These are phyloP conservation scores for Xanthoparmelia taractica DNA, from an alignment of 495 filamentous ascomycete species.

Conservation along the genomic window DNA sequence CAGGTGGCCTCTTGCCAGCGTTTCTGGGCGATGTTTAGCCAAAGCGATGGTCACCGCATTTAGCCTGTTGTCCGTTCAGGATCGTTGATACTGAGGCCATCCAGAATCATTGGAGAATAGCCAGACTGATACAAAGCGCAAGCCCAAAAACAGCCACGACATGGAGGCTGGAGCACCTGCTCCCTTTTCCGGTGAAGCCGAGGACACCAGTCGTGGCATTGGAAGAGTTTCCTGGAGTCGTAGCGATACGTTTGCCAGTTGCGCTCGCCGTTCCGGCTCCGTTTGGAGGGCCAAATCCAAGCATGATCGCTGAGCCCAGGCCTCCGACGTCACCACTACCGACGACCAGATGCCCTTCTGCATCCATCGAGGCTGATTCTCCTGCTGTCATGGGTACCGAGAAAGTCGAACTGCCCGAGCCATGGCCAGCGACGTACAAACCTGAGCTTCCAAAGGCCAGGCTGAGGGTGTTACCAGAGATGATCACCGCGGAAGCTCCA, in stretches of 20 bases:
- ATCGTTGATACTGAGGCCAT: too few species aligned
- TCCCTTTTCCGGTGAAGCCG: too few species aligned
- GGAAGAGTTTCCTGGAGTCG: background rate
- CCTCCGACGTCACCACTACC: background rate
- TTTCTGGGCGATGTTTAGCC: too few species aligned
- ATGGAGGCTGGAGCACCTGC: too few species aligned
- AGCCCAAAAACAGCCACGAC: too few species aligned
- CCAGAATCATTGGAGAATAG: too few species aligned
- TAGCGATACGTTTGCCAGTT: too few species aligned
- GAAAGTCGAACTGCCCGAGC: background rate
- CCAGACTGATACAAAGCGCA: too few species aligned
- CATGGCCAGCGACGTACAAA: background rate
- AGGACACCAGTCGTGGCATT: background rate
- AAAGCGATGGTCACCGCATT: too few species aligned
- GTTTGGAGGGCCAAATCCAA: background rate
- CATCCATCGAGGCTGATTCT: conserved; percentile 2
- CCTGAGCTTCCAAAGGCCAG: conserved; percentile 1
- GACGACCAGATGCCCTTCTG: background rate
- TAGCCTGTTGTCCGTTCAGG: too few species aligned
- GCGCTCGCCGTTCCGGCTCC: background rate
- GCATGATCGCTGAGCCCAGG: conserved; percentile 1
- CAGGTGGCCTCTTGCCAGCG: too few species aligned
- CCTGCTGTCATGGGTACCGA: conserved; percentile 1
- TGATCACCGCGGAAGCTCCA: conserved; percentile 8
- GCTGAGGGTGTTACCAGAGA: background rate